A percentile compares a stretch with the other conserved stretches of the same genome.
Conservation (phyloP, 306 rosid species). For the Cucumis cinereus region DNA sequence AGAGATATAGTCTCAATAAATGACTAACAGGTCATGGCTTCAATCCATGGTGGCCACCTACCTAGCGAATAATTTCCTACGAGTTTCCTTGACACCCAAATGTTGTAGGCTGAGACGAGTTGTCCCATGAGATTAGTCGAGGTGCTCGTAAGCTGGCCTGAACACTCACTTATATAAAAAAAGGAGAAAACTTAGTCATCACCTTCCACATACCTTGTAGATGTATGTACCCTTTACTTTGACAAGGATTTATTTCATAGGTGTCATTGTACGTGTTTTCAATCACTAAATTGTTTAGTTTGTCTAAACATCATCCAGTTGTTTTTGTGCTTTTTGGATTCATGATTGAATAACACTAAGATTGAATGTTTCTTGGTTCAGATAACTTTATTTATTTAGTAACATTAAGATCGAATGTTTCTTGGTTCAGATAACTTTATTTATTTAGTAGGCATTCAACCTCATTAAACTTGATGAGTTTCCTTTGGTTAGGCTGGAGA, state of each 20-base stretch:
- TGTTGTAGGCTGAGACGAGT: too few species aligned
- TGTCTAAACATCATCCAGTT: background rate
- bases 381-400: background rate
- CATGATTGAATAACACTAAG: background rate
- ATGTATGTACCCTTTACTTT: background rate
- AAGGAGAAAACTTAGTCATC: background rate
- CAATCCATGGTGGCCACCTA: too few species aligned
- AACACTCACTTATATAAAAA: background rate
- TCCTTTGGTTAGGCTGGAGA: slow-evolving; percentile 50
- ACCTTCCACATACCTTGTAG: background rate
- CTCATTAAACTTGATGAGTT: background rate
- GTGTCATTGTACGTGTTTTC: background rate
- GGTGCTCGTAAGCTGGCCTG: too few species aligned
- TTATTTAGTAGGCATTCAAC: background rate
- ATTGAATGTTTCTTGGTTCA: background rate
- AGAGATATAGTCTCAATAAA: too few species aligned
- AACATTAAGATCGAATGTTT: background rate
- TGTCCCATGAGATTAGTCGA: too few species aligned
- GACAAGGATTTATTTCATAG: background rate
- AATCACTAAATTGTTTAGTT: background rate
- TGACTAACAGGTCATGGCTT: too few species aligned
- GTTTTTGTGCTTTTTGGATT: background rate
- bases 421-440: background rate
- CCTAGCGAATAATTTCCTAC: too few species aligned
- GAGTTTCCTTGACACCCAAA: too few species aligned